Evolutionary conservation across 176 grass and related monocot genomes (phyloP).

Genomic region (Carex pumila): DNA sequence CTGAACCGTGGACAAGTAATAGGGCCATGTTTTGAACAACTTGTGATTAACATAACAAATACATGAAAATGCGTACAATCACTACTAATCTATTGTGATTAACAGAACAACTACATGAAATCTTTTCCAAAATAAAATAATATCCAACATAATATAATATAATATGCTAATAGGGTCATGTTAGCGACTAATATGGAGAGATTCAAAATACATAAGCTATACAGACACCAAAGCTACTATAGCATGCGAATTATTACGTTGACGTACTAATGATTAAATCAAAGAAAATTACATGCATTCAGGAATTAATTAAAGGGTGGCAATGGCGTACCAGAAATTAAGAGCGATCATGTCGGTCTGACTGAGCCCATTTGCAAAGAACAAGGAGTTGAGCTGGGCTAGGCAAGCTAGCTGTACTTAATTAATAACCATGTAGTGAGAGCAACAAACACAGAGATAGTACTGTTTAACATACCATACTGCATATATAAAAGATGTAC

Average conservation of each 20-base stretch:
- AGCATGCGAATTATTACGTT: background rate
- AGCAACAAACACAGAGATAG: too few species aligned
- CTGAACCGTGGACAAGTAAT: too few species aligned
- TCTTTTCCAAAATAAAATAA: too few species aligned
- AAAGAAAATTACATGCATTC: background rate
- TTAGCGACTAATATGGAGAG: background rate
- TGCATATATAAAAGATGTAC: too few species aligned
- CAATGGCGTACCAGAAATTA: constrained; percentile 32
- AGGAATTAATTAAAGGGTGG: background rate
- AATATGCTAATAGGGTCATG: too few species aligned
- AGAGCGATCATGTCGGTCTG: constrained; percentile 88
- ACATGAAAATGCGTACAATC: too few species aligned
- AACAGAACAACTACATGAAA: too few species aligned
- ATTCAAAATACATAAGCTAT: background rate
- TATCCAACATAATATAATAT: too few species aligned
- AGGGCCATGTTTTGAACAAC: too few species aligned
- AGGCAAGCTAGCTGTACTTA: constrained; percentile 40
- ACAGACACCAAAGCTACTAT: background rate
- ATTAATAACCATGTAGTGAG: background rate
- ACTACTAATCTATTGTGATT: too few species aligned
- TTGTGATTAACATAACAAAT: too few species aligned
- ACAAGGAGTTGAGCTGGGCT: constrained; percentile 55
- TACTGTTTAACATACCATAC: too few species aligned
- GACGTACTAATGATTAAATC: background rate
- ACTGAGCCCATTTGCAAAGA: constrained; percentile 59